Conservation (phyloP, 768 basidiomycete species). For the Mycena filopes region DNA sequence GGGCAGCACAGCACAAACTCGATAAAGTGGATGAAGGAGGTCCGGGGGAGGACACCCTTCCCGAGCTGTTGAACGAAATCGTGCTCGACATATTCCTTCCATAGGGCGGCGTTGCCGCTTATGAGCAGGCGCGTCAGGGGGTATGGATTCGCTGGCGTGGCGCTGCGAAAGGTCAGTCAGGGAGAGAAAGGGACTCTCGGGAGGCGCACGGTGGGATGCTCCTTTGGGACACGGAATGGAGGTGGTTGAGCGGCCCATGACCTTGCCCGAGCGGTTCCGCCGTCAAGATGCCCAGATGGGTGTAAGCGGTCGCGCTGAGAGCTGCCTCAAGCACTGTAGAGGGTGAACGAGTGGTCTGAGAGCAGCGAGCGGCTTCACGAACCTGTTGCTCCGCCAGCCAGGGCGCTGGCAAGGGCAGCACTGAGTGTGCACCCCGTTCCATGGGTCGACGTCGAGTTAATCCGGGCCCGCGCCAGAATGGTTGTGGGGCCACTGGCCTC, state of each 20-base stretch:
- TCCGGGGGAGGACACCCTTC: conserved; percentile 69
- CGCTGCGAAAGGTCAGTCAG: conserved; percentile 50
- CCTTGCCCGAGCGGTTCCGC: conserved; percentile 78
- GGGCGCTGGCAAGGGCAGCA: conserved; percentile 77
- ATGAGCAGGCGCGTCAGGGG: conserved; percentile 78
- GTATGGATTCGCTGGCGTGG: conserved; percentile 67
- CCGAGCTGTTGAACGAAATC: conserved; percentile 85
- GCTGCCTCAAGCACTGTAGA: conserved; percentile 67
- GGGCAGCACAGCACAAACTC: conserved; percentile 62
- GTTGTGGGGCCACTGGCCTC: conserved; percentile 50
- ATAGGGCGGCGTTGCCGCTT: conserved; percentile 59
- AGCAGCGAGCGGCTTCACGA: neutral
- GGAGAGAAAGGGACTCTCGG: neutral
- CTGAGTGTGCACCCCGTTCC: conserved; percentile 95
- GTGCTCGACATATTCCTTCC: conserved; percentile 85
- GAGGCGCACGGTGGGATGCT: conserved; percentile 59
- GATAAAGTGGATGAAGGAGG: conserved; percentile 87
- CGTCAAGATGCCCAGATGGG: conserved; percentile 76
- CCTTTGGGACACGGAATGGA: conserved; percentile 64
- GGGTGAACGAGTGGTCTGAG: neutral
- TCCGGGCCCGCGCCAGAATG: conserved; percentile 68
- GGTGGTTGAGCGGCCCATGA: conserved; percentile 88
- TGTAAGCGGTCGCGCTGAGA: conserved; percentile 72
- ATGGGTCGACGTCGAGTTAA: conserved; percentile 81
- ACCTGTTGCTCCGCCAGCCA: conserved; percentile 66